Evolutionary conservation across 164 flowering plant species (phyloP), one percentile per base, ranked within the genome.

Genomic region (Umbellularia californica): DNA sequence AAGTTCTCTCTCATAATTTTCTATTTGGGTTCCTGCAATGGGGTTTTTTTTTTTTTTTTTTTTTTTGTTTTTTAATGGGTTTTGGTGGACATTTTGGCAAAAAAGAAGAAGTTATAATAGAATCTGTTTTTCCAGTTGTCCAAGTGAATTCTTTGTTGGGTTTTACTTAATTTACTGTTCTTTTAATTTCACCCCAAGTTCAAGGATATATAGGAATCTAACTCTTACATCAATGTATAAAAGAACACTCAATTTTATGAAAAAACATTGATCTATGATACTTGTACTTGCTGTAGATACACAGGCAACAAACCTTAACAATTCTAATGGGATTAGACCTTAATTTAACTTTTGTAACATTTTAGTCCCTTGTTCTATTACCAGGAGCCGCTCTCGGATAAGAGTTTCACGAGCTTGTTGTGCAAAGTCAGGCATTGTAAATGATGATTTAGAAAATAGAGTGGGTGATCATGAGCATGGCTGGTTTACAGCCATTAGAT

Each of bases 301-400:
- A 30, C 5, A 30, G 35, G 35, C 35, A 30, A 30, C 35, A 30
- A 30, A 30, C 35, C 35, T 30, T 30, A 68, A 33, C 33, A 20
- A 14, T 68, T 30, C 6, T 17, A 28, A 13, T 28, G 25, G 22
- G 51, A 13, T 68, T 25, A 27, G 13, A 68, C 19, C 30, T 25
- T 24, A 25, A 41, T 65, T 23, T 65, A 12, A 22, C 7, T 20
- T 27, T 5, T 68, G 50, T 27, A 19, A 33, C 19, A 15, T 68
- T 13, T 28, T 28, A 33, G 17, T 33, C 6, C 28, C 27, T 68
- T 67, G 22, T 20, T 60, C 15, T 23, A 5, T 70, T 41, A 22
- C 55, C 74, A 76, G 79, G 77, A 70, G 70, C 69, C 77, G 81
- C 63, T 77, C 72, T 58, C 55, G 73, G n/a, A 1, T 82, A 23